Conservation (phyloP, 805 yeast species). For the Kurtzmaniella cleridarum region DNA sequence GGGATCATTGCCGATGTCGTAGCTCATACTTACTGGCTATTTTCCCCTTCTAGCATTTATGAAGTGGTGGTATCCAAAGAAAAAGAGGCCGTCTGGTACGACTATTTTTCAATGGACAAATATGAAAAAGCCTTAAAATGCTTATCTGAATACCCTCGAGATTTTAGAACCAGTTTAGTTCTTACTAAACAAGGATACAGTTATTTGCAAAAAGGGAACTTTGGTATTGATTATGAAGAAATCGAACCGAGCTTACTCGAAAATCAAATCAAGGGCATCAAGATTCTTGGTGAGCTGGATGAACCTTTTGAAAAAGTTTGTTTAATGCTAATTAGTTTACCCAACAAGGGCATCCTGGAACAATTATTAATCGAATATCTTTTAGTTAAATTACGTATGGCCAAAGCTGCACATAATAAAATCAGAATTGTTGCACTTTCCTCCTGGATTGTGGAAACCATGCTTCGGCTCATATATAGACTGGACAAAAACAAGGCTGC, state of each 20-base stretch:
- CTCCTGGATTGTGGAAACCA: constrained; percentile 62
- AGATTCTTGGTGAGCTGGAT: constrained; percentile 52
- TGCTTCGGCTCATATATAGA: constrained; percentile 41
- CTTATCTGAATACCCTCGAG: constrained; percentile 11
- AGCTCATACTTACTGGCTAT: constrained; percentile 70
- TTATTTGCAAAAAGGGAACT: constrained; percentile 27
- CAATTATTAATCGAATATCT: constrained; percentile 29
- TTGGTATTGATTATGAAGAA: constrained; percentile 20
- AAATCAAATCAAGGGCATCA: constrained; percentile 37
- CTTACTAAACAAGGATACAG: constrained; percentile 35
- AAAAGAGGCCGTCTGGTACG: constrained; percentile 67
- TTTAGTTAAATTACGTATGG: constrained; percentile 21
- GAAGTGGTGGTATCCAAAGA: constrained; percentile 73
- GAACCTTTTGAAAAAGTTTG: constrained; percentile 69
- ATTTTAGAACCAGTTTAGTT: constrained; percentile 18
- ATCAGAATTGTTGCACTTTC: constrained; percentile 43
- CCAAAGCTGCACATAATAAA: constrained; percentile 22
- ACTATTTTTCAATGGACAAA: constrained; percentile 32
- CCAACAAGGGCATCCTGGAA: constrained; percentile 5
- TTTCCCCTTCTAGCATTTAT: constrained; percentile 51
- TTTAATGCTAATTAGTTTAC: constrained; percentile 32
- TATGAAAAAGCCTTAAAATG: constrained; percentile 61
- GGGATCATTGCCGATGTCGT: constrained; percentile 28
- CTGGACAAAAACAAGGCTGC: constrained; percentile 23
- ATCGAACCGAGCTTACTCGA: constrained; percentile 11